These are phyloP conservation scores for Helotiales sp. DNA, from an alignment of 2,329 filamentous ascomycete genomes.

Conservation along the genomic window DNA sequence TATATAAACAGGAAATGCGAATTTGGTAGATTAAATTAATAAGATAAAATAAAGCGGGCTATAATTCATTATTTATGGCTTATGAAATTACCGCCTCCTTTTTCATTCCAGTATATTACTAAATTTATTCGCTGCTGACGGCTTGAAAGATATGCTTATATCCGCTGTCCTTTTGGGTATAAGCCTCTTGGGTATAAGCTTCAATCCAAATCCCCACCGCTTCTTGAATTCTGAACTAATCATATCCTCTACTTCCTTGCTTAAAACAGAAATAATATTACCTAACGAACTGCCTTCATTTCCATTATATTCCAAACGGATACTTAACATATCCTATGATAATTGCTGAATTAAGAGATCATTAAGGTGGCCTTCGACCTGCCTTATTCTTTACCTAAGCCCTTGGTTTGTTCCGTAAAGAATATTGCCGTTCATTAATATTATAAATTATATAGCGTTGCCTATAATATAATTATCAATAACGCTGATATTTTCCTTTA, in stretches of 20 bases:
- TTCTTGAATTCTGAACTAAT: constrained; percentile 35
- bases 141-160: constrained; percentile 2
- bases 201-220: constrained; percentile 36
- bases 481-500: constrained; percentile 42
- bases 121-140: neutral
- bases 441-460: constrained; percentile 46
- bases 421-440: constrained; percentile 44
- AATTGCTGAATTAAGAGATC: constrained; percentile 41
- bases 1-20: constrained; percentile 46
- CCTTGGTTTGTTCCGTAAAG: constrained; percentile 44
- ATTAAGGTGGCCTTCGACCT: constrained; percentile 44
- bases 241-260: constrained; percentile 17
- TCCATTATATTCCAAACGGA: constrained; percentile 29
- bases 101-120: neutral
- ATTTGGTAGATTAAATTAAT: constrained; percentile 56
- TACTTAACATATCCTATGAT: constrained; percentile 42
- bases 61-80: constrained; percentile 52
- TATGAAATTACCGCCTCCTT: neutral
- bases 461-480: constrained; percentile 46
- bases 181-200: no score
- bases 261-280: constrained; percentile 16
- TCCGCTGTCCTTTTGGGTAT: neutral
- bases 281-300: constrained; percentile 25
- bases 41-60: constrained; percentile 52
- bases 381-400: constrained; percentile 43